Evolutionary conservation across 345 rosid species (phyloP).

Genomic region (Salix arbutifolia): DNA sequence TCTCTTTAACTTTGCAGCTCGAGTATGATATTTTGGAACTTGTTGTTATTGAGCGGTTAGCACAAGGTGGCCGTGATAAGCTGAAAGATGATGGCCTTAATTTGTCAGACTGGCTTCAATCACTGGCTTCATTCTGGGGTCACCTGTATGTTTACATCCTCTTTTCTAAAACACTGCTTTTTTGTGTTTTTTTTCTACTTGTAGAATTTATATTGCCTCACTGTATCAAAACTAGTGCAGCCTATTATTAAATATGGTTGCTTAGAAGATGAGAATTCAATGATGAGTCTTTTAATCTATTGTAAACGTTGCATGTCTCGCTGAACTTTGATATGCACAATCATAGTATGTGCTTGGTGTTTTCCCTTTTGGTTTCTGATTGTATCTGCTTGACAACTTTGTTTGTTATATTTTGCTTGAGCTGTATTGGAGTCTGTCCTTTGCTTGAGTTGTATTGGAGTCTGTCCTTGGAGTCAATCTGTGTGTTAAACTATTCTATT

Average conservation of each 20-base stretch:
- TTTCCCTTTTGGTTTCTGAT: not conserved
- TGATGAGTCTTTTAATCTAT: not conserved
- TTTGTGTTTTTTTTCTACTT: not conserved
- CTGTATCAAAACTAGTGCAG: not conserved
- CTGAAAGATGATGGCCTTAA: constrained; percentile 97
- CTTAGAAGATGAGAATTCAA: not conserved
- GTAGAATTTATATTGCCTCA: not conserved
- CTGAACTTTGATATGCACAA: not conserved
- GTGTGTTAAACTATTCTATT: constrained; percentile 1
- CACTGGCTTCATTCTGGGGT: constrained; percentile 99
- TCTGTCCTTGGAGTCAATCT: not conserved
- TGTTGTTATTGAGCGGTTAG: constrained; percentile 96
- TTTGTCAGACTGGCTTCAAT: constrained; percentile 98
- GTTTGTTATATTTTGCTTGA: not conserved
- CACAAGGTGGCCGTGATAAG: constrained; percentile 92
- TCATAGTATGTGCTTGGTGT: not conserved
- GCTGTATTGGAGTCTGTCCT: not conserved
- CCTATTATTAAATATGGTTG: not conserved
- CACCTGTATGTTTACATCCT: constrained; percentile 78
- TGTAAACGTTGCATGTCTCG: not conserved
- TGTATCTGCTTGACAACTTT: not conserved
- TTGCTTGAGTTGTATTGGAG: not conserved
- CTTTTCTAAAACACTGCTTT: constrained; percentile 16
- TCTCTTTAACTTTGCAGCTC: constrained; percentile 43
- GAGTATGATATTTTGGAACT: constrained; percentile 97